Base-by-base conservation (phyloP, 768 basidiomycete species). In the Fibroporia radiculosa region DNA sequence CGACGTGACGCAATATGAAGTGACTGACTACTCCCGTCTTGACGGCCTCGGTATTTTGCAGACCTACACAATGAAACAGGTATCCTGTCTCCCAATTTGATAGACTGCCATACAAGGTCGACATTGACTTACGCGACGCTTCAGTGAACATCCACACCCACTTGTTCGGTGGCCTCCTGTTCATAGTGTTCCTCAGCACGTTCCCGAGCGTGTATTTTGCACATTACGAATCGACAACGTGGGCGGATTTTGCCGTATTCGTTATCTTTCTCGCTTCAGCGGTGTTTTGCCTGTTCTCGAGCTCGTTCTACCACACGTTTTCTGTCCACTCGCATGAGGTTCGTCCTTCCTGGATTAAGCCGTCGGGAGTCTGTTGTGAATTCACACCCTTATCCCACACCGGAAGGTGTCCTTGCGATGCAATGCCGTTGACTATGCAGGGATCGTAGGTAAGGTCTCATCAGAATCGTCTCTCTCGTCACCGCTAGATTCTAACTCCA, bases 131-230 rank as follows among this genome's bases (percentile, higher is more conserved):
- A 31, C 29, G 29, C n/a, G 8, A n/a, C 29, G 8, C 34, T 7
- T 18, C 34, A 87, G 88, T 93, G 45, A 93, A 93, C 64, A 89
- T 93, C 36, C 84, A 90, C 62, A 84, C 74, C 48, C 91, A 93
- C 58, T 67, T 91, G 6, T 74, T 78, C 67, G 85, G 80, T 22
- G 78, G 82, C 25, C 56, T 76, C 3, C 55, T 86, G 20, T 88
- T 87, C 57, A 55, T 66, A 13, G 70, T 71, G 58, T 63, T 84
- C 42, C 65, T 83, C 27, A 55, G 58, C 31, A 77, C 76, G 4
- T 77, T 80, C 51, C 72, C 73, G 47, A 62, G 69, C 19, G 65
- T 65, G 35, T 69, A 83, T 54, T 62, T 84, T 42, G 62, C 63
- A 23, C 60, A 65, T 19, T 73, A 83, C 49, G 69, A 73, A 18